These are phyloP conservation scores for Bothriochloa decipiens DNA, from an alignment of 176 grass and related monocot genomes.

Conservation along the genomic window DNA sequence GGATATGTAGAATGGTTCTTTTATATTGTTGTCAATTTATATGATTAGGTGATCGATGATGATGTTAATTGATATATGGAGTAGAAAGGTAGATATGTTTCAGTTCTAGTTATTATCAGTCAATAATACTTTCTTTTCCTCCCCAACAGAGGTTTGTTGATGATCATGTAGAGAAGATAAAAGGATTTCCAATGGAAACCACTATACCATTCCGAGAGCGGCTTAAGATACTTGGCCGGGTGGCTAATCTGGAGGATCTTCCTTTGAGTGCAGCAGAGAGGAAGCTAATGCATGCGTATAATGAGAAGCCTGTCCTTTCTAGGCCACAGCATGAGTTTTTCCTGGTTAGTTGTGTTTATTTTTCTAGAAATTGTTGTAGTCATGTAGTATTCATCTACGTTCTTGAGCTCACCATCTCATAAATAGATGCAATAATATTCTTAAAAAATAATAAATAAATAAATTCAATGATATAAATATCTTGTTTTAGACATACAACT, in stretches of 20 bases:
- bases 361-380: neutral
- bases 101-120: conserved; percentile 21
- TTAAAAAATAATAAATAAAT: too few species aligned
- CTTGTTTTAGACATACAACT: conserved; percentile 17
- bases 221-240: conserved; percentile 88
- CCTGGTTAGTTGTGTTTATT: conserved; percentile 60
- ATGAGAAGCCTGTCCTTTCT: conserved; percentile 95
- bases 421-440: conserved; percentile 28
- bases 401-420: neutral
- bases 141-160: conserved; percentile 73
- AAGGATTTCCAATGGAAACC: conserved; percentile 78
- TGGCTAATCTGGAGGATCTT: conserved; percentile 94
- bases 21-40: neutral
- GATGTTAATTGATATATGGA: neutral
- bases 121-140: conserved; percentile 17
- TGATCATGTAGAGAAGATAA: conserved; percentile 87
- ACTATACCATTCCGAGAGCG: conserved; percentile 79
- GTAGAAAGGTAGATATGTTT: neutral
- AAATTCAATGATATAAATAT: conserved; percentile 25
- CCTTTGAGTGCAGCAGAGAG: conserved; percentile 86
- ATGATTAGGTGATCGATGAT: conserved; percentile 7
- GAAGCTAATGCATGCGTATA: conserved; percentile 96
- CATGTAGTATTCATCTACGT: conserved; percentile 14
- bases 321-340: conserved; percentile 95
- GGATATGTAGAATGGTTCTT: neutral